Conservation (phyloP, 257 asterid species). For the Plantago major region DNA sequence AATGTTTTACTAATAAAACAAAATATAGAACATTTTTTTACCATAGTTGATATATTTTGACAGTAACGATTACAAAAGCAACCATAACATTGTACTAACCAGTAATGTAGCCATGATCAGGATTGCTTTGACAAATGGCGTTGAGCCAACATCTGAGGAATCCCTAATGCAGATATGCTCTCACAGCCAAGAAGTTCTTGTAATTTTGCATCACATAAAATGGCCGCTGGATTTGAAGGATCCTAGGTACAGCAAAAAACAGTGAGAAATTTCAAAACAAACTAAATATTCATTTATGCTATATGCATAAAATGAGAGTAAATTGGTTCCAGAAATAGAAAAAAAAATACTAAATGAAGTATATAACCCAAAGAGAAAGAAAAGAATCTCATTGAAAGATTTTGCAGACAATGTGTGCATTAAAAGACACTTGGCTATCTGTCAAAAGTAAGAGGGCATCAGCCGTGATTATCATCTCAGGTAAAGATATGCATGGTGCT, state of each 20-base stretch:
- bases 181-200: conserved; percentile 64
- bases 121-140: conserved; percentile 50
- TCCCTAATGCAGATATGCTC: conserved; percentile 53
- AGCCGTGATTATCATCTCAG: too few relatives aligned
- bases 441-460: too few relatives aligned
- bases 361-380: background rate
- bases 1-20: too few relatives aligned
- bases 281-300: background rate
- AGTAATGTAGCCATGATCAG: conserved; percentile 29
- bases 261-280: conserved; percentile 12
- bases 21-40: too few relatives aligned
- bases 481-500: too few relatives aligned
- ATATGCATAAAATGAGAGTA: too few relatives aligned
- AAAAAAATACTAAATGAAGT: background rate
- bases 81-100: conserved; percentile 24
- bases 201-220: conserved; percentile 56
- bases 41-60: too few relatives aligned
- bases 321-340: background rate
- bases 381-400: background rate
- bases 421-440: background rate
- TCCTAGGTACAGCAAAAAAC: conserved; percentile 37
- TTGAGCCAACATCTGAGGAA: conserved; percentile 55
- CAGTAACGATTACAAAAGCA: background rate
- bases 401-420: background rate
- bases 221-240: conserved; percentile 45